A percentile compares a stretch with the other conserved stretches of the same genome.
Conservation (phyloP, 2,329 filamentous ascomycete genomes). For the Xylaria sp. region DNA sequence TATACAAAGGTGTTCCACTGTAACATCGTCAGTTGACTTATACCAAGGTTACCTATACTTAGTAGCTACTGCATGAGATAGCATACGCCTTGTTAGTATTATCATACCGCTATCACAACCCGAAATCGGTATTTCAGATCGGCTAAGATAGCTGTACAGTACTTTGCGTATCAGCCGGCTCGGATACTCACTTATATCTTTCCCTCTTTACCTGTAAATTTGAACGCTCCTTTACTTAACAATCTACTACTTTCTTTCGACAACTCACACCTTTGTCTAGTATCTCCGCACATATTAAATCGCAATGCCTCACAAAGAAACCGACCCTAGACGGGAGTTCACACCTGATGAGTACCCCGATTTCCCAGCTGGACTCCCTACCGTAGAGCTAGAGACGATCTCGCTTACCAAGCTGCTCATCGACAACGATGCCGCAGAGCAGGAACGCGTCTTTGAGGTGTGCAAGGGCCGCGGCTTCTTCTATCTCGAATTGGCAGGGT, state of each 20-base stretch:
- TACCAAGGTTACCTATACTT: neutral
- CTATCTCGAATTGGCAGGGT: slow-evolving; percentile 47
- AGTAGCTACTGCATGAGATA: neutral
- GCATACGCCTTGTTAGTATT: neutral
- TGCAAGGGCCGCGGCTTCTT: slow-evolving; percentile 50
- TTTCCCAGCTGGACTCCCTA: slow-evolving; percentile 47
- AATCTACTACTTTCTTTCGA: neutral
- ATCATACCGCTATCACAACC: no score
- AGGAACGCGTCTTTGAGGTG: slow-evolving; percentile 43
- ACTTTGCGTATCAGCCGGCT: neutral
- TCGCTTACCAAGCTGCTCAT: slow-evolving; percentile 45
- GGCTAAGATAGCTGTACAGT: slow-evolving; percentile 1
- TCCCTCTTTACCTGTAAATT: neutral
- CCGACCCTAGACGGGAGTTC: slow-evolving; percentile 38
- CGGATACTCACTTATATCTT: neutral
- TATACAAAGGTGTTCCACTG: neutral
- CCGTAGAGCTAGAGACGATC: slow-evolving; percentile 47
- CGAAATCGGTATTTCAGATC: no score
- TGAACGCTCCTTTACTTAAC: neutral
- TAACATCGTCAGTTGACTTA: neutral
- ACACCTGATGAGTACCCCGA: slow-evolving; percentile 45
- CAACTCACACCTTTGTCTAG: neutral
- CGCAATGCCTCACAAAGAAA: slow-evolving; percentile 46
- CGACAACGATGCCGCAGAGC: slow-evolving; percentile 38
- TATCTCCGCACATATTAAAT: neutral